These are phyloP conservation scores for Adansonia gregorii DNA, from an alignment of 441 rosid genomes.

Conservation along the genomic window DNA sequence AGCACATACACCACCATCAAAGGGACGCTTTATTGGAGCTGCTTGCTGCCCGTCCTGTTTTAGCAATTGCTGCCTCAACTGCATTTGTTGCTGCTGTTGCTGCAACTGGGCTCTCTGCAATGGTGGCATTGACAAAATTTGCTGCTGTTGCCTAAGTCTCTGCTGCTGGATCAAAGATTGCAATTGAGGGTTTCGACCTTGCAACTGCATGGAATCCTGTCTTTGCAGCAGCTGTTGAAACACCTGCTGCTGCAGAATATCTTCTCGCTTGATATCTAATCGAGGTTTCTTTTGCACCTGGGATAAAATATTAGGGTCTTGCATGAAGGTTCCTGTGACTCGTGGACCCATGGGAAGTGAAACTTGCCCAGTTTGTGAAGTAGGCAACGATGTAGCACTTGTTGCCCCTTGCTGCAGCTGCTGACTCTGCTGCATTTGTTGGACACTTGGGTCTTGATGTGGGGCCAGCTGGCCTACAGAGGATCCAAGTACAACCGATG, in stretches of 20 bases:
- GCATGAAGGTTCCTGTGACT: conserved; percentile 65
- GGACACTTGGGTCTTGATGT: conserved; percentile 71
- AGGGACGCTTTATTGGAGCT: conserved; percentile 59
- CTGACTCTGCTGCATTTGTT: conserved; percentile 57
- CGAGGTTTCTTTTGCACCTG: conserved; percentile 83
- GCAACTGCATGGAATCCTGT: conserved; percentile 78
- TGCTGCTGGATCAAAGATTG: conserved; percentile 83
- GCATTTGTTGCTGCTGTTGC: conserved; percentile 50
- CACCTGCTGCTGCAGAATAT: conserved; percentile 81
- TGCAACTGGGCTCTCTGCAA: conserved; percentile 80
- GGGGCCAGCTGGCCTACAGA: conserved; percentile 72
- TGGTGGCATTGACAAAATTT: conserved; percentile 77
- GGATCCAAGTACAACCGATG: conserved; percentile 86
- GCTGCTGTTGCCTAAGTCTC: conserved; percentile 72
- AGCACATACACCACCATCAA: conserved; percentile 86
- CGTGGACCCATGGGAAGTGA: conserved; percentile 65
- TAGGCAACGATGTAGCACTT: conserved; percentile 69
- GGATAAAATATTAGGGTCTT: conserved; percentile 64
- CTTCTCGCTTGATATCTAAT: conserved; percentile 85
- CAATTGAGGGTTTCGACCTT: conserved; percentile 70
- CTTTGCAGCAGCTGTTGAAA: conserved; percentile 83
- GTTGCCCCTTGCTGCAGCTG: conserved; percentile 68
- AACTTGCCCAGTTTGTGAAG: conserved; percentile 68
- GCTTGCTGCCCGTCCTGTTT: conserved; percentile 80
- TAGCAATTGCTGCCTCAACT: conserved; percentile 80